These are phyloP conservation scores for Pelagomonas calceolata DNA, from an alignment of 108 stramenopile species.

Conservation along the genomic window DNA sequence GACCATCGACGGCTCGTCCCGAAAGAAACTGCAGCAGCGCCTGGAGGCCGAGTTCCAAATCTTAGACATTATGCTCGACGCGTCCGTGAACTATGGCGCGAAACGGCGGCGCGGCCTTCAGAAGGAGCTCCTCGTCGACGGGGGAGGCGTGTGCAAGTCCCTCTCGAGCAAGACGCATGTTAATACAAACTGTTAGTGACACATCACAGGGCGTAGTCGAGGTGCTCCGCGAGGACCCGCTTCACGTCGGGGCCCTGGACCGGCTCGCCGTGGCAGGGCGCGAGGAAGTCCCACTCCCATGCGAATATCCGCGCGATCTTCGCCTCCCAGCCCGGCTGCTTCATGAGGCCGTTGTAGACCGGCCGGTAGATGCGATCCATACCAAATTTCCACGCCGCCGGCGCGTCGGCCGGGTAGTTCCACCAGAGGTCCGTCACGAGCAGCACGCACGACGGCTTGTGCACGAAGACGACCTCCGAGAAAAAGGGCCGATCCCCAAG, in stretches of 20 bases:
- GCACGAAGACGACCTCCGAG: conserved; percentile 69
- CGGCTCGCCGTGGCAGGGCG: conserved; percentile 4
- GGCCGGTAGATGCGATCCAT: conserved; percentile 69
- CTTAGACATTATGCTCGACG: too few species aligned
- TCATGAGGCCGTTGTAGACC: conserved; percentile 69
- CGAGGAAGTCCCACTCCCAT: neutral
- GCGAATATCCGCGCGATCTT: neutral
- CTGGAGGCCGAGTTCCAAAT: too few species aligned
- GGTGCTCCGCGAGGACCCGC: neutral
- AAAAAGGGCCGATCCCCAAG: conserved; percentile 47
- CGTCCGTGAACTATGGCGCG: too few species aligned
- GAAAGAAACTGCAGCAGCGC: too few species aligned
- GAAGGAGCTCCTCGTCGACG: too few species aligned
- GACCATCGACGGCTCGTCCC: too few species aligned
- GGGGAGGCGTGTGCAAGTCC: too few species aligned
- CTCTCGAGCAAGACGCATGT: too few species aligned
- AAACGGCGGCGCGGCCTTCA: too few species aligned
- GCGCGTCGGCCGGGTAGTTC: conserved; percentile 62
- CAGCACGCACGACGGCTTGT: conserved; percentile 50
- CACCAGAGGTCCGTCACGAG: conserved; percentile 67
- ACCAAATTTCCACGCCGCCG: conserved; percentile 55
- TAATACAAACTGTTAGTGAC: too few species aligned
- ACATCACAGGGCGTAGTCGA: neutral
- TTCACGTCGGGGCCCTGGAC: neutral
- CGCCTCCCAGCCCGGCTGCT: conserved; percentile 16